phyloP scores from a whole-genome alignment of 768 basidiomycete genomes.

The Lactarius hengduanensis region DNA sequence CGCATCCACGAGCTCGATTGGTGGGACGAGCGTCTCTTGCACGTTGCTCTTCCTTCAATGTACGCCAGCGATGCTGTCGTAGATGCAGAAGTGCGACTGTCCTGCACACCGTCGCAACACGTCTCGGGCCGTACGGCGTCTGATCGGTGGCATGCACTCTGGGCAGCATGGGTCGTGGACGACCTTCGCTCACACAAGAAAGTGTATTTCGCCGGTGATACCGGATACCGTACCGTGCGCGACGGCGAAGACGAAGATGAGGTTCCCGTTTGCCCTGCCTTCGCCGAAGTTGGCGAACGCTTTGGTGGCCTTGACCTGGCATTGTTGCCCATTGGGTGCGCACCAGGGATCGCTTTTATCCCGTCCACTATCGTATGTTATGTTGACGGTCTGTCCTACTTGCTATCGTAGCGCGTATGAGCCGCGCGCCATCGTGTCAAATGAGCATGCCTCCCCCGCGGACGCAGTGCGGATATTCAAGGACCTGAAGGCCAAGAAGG shows the following conservation, averaged over 20 bases:
- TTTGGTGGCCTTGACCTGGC: conserved; percentile 68
- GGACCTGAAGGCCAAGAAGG: conserved; percentile 58
- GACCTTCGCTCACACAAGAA: conserved; percentile 48
- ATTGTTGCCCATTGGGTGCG: conserved; percentile 67
- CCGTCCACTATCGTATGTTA: background rate
- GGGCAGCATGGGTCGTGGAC: conserved; percentile 66
- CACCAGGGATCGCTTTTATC: conserved; percentile 9
- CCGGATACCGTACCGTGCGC: conserved; percentile 54
- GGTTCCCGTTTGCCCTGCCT: conserved; percentile 65
- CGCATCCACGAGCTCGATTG: conserved; percentile 49
- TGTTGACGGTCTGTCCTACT: background rate
- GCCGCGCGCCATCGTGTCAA: conserved; percentile 52
- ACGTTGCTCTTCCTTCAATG: conserved; percentile 33
- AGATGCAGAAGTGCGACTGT: conserved; percentile 43
- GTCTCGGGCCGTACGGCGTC: conserved; percentile 48
- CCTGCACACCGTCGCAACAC: conserved; percentile 67
- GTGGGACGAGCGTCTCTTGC: conserved; percentile 41
- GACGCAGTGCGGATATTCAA: conserved; percentile 68
- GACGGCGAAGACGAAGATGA: conserved; percentile 48
- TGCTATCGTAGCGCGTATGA: conserved; percentile 51
- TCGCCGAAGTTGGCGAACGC: conserved; percentile 62
- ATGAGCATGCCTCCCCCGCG: conserved; percentile 63
- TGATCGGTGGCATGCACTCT: conserved; percentile 58
- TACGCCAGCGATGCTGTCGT: conserved; percentile 3
- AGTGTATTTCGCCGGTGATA: conserved; percentile 72